These are phyloP conservation scores for Pleurostoma richardsiae DNA, from an alignment of 2,329 filamentous ascomycete species.

Conservation along the genomic window DNA sequence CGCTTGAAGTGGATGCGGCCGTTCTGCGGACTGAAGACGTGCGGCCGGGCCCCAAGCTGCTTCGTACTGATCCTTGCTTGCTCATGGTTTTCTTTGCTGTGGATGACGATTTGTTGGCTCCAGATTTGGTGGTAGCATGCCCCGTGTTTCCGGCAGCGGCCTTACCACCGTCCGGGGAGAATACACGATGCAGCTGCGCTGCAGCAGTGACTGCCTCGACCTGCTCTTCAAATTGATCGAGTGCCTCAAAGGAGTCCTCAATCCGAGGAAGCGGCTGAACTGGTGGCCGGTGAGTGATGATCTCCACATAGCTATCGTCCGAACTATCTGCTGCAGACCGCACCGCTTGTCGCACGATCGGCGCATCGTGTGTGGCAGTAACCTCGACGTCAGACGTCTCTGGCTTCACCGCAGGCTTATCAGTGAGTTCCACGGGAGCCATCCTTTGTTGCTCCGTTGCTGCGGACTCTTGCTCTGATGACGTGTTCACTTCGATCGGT, in stretches of 20 bases:
- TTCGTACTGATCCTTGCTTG: constrained; percentile 31
- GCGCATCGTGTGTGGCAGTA: too few relatives aligned
- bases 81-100: constrained; percentile 1
- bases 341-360: too few relatives aligned
- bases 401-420: too few relatives aligned
- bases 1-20: constrained; percentile 30
- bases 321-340: too few relatives aligned
- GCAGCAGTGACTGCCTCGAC: constrained; percentile 42
- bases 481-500: constrained; percentile 23
- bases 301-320: neutral
- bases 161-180: neutral
- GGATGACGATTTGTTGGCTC: too few relatives aligned
- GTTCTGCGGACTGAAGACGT: constrained; percentile 34
- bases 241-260: constrained; percentile 59
- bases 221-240: constrained; percentile 58
- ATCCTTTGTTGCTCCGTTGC: too few relatives aligned
- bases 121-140: too few relatives aligned
- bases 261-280: constrained; percentile 27
- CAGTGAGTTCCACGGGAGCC: too few relatives aligned
- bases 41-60: constrained; percentile 32
- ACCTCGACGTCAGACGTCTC: too few relatives aligned
- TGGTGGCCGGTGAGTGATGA: neutral
- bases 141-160: neutral
- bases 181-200: constrained; percentile 3
- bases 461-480: neutral